phyloP scores from a whole-genome alignment of 2,329 filamentous ascomycete species.

The Epichloe glyceriae region DNA sequence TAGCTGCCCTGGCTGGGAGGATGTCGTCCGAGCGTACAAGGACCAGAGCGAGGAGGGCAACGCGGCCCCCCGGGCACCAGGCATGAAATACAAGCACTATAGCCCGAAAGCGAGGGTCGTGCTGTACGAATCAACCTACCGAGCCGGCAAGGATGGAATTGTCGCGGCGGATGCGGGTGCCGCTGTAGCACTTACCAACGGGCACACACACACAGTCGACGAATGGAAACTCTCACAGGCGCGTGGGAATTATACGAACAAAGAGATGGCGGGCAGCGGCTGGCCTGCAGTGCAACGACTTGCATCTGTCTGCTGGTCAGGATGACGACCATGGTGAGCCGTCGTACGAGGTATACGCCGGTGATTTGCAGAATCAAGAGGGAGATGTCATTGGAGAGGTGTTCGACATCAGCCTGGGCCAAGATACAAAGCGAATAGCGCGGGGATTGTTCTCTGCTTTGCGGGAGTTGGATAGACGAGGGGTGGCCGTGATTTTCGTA shows the following conservation, averaged over 20 bases:
- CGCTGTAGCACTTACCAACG: conserved; percentile 7
- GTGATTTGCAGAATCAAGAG: conserved; percentile 22
- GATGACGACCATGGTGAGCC: conserved; percentile 11
- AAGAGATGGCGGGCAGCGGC: conserved; percentile 35
- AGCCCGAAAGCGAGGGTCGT: conserved; percentile 80
- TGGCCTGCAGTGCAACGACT: conserved; percentile 22
- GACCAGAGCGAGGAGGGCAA: conserved; percentile 57
- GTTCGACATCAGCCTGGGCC: conserved; percentile 63
- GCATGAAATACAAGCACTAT: conserved; percentile 99
- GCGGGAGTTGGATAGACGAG: conserved; percentile 66
- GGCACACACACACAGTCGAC: conserved; percentile 6
- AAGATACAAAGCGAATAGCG: conserved; percentile 60
- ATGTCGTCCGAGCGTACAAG: conserved; percentile 64
- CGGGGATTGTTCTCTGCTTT: conserved; percentile 79
- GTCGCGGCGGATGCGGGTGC: conserved; percentile 20
- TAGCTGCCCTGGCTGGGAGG: conserved; percentile 66
- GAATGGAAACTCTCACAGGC: conserved; percentile 15
- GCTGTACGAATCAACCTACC: conserved; percentile 53
- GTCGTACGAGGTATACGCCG: conserved; percentile 28
- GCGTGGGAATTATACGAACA: conserved; percentile 43
- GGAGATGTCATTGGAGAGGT: conserved; percentile 27
- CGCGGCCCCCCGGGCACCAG: conserved; percentile 65
- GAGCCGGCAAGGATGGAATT: conserved; percentile 22
- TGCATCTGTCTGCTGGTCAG: conserved; percentile 11
- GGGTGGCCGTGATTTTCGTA: conserved; percentile 75